Evolutionary conservation across 1,139 yeast genomes (phyloP).

Genomic region (Hyphopichia wangnamkhiaoensis): DNA sequence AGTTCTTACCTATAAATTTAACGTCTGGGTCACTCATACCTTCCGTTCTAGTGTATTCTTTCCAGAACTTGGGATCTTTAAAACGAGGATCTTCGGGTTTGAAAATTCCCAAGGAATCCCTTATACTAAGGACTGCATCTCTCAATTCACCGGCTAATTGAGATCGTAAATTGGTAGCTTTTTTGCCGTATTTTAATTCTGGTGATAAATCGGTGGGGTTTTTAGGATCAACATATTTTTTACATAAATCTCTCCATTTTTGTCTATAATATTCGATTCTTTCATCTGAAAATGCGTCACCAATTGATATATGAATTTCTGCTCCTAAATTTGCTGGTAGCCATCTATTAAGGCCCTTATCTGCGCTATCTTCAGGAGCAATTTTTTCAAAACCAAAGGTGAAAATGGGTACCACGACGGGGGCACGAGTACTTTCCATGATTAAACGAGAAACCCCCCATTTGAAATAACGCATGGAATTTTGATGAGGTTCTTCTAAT

Average conservation of each 20-base stretch:
- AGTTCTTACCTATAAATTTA: conserved; percentile 69
- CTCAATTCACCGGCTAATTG: conserved; percentile 71
- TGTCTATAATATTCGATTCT: conserved; percentile 60
- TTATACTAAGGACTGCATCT: conserved; percentile 58
- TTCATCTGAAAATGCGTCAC: conserved; percentile 66
- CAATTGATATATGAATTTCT: conserved; percentile 68
- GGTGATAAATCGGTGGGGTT: conserved; percentile 61
- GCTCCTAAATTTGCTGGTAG: conserved; percentile 70
- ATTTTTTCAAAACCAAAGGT: conserved; percentile 84
- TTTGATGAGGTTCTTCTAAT: conserved; percentile 70
- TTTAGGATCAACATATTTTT: conserved; percentile 48
- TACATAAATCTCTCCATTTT: conserved; percentile 68
- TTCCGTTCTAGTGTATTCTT: conserved; percentile 57
- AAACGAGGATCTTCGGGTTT: conserved; percentile 61
- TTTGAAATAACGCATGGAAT: conserved; percentile 90
- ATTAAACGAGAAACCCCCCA: conserved; percentile 92
- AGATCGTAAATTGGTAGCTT: conserved; percentile 66
- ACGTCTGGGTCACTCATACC: conserved; percentile 70
- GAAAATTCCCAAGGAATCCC: conserved; percentile 54
- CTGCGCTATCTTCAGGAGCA: conserved; percentile 75
- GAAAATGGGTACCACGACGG: conserved; percentile 88
- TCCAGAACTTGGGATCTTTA: conserved; percentile 73
- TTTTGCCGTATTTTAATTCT: conserved; percentile 61
- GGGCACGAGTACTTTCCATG: conserved; percentile 79
- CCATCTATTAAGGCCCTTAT: conserved; percentile 52